A percentile compares a stretch with the other conserved stretches of the same genome.
Conservation (phyloP, 2,329 filamentous ascomycete species). For the Diaporthe ilicicola region DNA sequence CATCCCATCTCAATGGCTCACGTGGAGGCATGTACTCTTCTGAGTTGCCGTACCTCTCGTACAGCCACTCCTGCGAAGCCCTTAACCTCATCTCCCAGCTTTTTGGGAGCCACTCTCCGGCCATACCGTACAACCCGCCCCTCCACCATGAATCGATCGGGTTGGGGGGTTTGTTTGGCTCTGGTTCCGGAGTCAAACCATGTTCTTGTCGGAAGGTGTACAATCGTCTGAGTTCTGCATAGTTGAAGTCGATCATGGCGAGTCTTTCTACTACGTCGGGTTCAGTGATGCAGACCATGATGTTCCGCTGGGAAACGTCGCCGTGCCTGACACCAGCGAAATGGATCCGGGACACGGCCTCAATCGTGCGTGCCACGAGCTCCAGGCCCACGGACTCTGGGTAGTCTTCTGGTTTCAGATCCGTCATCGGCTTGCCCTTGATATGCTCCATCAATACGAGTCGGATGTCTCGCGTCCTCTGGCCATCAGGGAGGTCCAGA, state of each 20-base stretch:
- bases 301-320: not conserved
- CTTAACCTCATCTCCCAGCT: not conserved
- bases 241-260: slow-evolving; percentile 7
- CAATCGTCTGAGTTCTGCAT: not conserved
- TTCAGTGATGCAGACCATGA: not conserved
- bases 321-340: not conserved
- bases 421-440: not conserved
- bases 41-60: not conserved
- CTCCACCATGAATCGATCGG: not conserved
- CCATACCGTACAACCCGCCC: not conserved
- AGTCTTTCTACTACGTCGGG: not conserved
- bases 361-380: not conserved
- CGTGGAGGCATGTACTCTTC: not conserved
- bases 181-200: not conserved
- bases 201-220: not conserved
- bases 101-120: slow-evolving; percentile 7
- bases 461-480: not conserved
- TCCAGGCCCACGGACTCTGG: not conserved
- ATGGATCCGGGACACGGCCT: rapidly evolving
- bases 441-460: slow-evolving; percentile 16
- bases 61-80: slow-evolving; percentile 2
- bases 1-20: not conserved
- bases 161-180: not conserved
- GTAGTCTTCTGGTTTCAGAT: not conserved
- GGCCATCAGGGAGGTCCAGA: not conserved